phyloP scores from a whole-genome alignment of 2,329 filamentous ascomycete genomes.

The Beauveria sp. region DNA sequence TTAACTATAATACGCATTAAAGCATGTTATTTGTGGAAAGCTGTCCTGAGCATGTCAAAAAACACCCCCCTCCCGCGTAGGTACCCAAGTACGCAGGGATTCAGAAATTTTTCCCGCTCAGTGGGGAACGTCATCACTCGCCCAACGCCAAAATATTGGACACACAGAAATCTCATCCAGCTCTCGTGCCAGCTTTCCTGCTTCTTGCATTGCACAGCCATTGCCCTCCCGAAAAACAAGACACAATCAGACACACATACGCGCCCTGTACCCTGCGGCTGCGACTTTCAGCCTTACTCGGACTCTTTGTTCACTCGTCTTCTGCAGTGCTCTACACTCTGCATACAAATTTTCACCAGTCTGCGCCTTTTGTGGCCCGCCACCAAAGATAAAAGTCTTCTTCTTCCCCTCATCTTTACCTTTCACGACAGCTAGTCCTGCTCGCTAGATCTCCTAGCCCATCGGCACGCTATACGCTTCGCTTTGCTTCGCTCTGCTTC shows the following conservation, averaged over 20 bases:
- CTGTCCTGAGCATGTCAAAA: no score
- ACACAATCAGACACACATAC: neutral
- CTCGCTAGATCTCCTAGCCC: neutral
- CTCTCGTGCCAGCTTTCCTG: neutral
- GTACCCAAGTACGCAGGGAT: no score
- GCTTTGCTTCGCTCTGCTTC: neutral
- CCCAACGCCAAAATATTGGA: neutral
- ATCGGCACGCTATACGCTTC: neutral
- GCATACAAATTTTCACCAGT: neutral
- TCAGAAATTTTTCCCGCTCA: neutral
- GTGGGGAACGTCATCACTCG: neutral
- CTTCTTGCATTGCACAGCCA: neutral
- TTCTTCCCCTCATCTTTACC: neutral
- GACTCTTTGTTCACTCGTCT: neutral
- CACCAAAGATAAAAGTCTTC: neutral
- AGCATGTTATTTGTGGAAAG: no score
- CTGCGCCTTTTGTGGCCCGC: slow-evolving; percentile 5
- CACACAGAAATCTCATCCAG: neutral
- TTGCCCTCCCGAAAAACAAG: neutral
- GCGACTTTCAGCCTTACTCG: neutral
- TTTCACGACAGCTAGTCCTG: neutral
- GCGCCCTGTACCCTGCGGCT: neutral
- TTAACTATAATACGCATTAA: no score
- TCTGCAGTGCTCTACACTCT: neutral
- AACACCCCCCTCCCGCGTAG: no score